Conservation (phyloP, 768 basidiomycete genomes). For the Gelatoporia subvermispora region DNA sequence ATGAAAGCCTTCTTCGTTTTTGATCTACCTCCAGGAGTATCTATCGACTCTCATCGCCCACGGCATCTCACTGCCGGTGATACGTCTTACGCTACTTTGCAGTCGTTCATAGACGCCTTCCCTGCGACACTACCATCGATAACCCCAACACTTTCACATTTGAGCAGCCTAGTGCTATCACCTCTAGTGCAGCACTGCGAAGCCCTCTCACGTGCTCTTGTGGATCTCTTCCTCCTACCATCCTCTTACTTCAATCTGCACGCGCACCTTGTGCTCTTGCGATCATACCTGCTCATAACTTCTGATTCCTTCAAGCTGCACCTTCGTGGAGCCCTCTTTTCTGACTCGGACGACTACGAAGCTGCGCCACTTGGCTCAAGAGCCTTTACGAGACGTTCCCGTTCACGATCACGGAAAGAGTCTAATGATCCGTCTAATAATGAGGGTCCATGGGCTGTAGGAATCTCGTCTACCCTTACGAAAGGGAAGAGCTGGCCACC, state of each 20-base stretch:
- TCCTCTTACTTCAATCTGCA: conserved; percentile 63
- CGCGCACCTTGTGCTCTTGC: conserved; percentile 61
- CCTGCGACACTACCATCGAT: conserved; percentile 55
- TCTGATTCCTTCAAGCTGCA: conserved; percentile 69
- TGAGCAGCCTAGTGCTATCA: conserved; percentile 57
- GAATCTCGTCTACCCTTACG: conserved; percentile 67
- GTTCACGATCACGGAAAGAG: neutral
- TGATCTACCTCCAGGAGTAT: conserved; percentile 11
- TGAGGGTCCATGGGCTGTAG: conserved; percentile 31
- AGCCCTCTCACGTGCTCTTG: conserved; percentile 59
- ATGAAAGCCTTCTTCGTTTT: conserved; percentile 4
- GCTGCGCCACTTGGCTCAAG: neutral
- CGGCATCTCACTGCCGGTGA: conserved; percentile 7
- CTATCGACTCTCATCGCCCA: neutral
- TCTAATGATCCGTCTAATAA: neutral
- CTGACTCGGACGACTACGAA: conserved; percentile 51
- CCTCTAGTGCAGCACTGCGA: conserved; percentile 60
- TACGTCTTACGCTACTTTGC: conserved; percentile 25
- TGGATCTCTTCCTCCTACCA: conserved; percentile 61
- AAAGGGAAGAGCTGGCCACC: conserved; percentile 83
- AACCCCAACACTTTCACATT: conserved; percentile 57
- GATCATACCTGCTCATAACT: conserved; percentile 72
- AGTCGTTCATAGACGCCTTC: conserved; percentile 51
- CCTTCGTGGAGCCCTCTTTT: conserved; percentile 70
- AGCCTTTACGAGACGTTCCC: neutral